Evolutionary conservation across 176 grass and related monocot genomes (phyloP).

Genomic region (Elymus sibiricus): DNA sequence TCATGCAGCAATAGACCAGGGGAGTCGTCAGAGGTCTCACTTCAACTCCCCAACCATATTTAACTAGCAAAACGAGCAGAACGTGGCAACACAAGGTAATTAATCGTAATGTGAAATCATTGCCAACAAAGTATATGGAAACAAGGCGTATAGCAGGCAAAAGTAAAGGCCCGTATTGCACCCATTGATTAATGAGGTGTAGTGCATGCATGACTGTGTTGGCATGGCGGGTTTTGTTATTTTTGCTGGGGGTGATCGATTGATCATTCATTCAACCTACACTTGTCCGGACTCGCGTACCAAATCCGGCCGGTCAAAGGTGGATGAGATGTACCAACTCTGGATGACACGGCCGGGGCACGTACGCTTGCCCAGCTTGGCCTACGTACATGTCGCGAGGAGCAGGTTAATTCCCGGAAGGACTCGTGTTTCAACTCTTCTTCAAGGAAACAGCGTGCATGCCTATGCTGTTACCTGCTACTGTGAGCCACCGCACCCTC

Average conservation of each 20-base stretch:
- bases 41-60: background rate
- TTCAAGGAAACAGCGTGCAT: background rate
- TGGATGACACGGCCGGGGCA: background rate
- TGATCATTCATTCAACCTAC: background rate
- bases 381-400: background rate
- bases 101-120: background rate
- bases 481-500: too few relatives aligned
- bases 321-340: background rate
- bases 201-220: background rate
- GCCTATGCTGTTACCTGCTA: too few relatives aligned
- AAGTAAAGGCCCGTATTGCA: background rate
- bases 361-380: background rate
- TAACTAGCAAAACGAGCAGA: background rate
- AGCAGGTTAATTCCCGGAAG: background rate
- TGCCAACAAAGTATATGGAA: background rate
- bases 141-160: background rate
- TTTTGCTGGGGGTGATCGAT: background rate
- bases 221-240: background rate
- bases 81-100: background rate
- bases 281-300: background rate
- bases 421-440: background rate
- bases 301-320: background rate
- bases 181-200: background rate
- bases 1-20: background rate
- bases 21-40: background rate